Conservation (phyloP, 2,329 filamentous ascomycete genomes). For the Nigrograna mackinnonii region DNA sequence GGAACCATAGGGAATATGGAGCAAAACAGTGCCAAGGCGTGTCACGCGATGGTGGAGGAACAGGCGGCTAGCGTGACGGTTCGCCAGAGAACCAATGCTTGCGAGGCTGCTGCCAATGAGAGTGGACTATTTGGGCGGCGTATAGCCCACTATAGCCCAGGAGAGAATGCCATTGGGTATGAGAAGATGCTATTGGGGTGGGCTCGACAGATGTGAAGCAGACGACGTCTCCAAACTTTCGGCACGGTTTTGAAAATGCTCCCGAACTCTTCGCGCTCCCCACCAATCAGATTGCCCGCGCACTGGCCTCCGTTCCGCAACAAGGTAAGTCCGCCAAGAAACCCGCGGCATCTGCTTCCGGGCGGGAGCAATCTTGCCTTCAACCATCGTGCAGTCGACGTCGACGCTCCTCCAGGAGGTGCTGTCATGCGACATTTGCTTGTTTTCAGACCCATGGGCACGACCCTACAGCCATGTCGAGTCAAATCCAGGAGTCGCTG, state of each 20-base stretch:
- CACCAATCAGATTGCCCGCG: constrained; percentile 22
- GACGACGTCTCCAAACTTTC: constrained; percentile 31
- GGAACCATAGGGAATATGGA: too few species aligned
- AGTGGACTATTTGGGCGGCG: too few species aligned
- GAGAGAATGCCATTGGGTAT: too few species aligned
- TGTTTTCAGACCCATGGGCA: constrained; percentile 9
- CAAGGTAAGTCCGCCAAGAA: not conserved
- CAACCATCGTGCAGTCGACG: constrained; percentile 12
- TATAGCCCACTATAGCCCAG: too few species aligned
- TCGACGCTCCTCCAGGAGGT: constrained; percentile 21
- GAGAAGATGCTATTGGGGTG: constrained; percentile 12
- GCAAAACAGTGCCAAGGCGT: too few species aligned
- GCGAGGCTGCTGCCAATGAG: constrained; percentile 9
- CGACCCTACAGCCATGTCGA: constrained; percentile 1
- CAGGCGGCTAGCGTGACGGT: constrained; percentile 3
- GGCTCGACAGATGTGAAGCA: constrained; percentile 24
- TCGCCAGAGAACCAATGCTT: too few species aligned
- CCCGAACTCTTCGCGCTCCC: constrained; percentile 15
- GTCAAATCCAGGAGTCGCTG: not conserved
- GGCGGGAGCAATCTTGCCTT: constrained; percentile 1
- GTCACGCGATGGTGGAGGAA: too few species aligned
- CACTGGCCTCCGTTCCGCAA: constrained; percentile 10
- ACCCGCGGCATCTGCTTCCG: too few species aligned
- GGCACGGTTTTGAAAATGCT: constrained; percentile 21
- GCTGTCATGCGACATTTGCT: constrained; percentile 22